Evolutionary conservation across 257 asterid species (phyloP).

Genomic region (Agastache rugosa): DNA sequence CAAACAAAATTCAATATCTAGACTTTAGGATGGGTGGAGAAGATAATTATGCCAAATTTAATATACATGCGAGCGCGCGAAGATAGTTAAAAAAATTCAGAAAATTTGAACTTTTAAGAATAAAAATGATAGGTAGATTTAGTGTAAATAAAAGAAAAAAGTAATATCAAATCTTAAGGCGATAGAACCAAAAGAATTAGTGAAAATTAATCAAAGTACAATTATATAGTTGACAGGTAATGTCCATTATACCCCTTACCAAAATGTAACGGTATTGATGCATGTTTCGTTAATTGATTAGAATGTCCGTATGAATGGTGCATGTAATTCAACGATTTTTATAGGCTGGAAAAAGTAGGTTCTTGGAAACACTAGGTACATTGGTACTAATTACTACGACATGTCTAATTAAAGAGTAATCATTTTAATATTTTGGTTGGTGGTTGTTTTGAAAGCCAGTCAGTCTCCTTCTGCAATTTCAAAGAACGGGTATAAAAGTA

Average conservation of each 20-base stretch:
- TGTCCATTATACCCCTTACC: background rate
- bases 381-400: background rate
- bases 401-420: background rate
- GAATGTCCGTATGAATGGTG: background rate
- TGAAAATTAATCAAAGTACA: background rate
- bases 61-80: too few species aligned
- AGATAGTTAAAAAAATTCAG: too few species aligned
- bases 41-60: too few species aligned
- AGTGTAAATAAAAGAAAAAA: too few species aligned
- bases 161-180: background rate
- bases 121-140: too few species aligned
- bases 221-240: background rate
- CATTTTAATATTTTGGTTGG: background rate
- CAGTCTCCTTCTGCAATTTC: background rate
- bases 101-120: too few species aligned
- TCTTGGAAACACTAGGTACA: background rate
- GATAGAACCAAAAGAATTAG: background rate
- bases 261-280: slow-evolving; percentile 6
- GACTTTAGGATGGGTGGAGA: too few species aligned
- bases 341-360: slow-evolving; percentile 29
- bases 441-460: too few species aligned
- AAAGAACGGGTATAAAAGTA: too few species aligned
- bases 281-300: background rate
- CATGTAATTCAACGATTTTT: slow-evolving; percentile 3
- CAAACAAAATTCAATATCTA: too few species aligned